phyloP scores from a whole-genome alignment of 257 asterid genomes.

The Gardenia jasminoides region DNA sequence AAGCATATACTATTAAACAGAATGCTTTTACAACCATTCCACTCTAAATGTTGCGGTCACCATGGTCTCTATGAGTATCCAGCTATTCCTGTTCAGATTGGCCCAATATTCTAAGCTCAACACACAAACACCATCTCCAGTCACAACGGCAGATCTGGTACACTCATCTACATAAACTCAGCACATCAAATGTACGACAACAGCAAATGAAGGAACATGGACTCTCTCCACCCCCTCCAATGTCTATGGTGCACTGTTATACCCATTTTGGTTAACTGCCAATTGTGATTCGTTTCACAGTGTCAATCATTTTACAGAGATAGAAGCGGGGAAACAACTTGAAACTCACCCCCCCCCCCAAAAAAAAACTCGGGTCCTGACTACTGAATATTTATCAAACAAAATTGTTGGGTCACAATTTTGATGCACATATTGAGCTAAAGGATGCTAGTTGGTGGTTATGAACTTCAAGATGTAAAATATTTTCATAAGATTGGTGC shows the following conservation, averaged over 20 bases:
- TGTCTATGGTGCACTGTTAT: too few species aligned
- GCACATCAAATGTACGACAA: background rate
- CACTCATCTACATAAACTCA: background rate
- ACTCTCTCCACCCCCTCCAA: too few species aligned
- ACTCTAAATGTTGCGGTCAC: background rate
- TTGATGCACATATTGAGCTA: background rate
- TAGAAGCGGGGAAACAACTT: too few species aligned
- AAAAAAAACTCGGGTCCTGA: too few species aligned
- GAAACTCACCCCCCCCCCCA: too few species aligned
- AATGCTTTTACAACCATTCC: too few species aligned
- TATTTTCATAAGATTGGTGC: too few species aligned
- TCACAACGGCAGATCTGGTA: background rate
- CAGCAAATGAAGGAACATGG: too few species aligned
- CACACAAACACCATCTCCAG: background rate
- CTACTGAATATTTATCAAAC: background rate
- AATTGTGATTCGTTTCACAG: too few species aligned
- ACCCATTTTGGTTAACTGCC: background rate
- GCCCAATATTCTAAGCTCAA: background rate
- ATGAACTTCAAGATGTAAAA: too few species aligned
- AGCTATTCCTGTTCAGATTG: background rate
- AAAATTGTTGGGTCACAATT: background rate
- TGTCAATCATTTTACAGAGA: too few species aligned
- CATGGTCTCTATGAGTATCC: background rate
- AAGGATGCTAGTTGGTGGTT: too few species aligned
- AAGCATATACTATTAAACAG: background rate